Evolutionary conservation across 1,284 basidiomycete species (phyloP), one percentile per base, ranked within the genome.

Genomic region (Sparassis latifolia): DNA sequence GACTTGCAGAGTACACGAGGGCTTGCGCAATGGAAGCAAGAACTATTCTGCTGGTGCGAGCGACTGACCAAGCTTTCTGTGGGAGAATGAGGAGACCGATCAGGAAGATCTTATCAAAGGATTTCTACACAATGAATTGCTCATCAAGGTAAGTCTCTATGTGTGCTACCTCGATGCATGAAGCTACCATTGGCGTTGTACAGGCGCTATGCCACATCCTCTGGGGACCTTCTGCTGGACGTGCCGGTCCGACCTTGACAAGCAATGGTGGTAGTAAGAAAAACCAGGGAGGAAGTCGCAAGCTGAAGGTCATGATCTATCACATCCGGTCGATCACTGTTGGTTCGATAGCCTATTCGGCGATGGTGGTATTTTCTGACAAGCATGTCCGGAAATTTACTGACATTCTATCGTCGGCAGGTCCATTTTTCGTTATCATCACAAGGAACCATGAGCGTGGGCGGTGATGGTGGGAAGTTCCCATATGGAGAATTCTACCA

Each of bases 401-500:
- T 44, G 5, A 44, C 9, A 27, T 20, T 20, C 35, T 35, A 4
- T 47, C n/a, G 2, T 10, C 27, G 10, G 20, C 27, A 52, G 50
- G 41, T 52, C 1, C 50, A 52, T 37, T 48, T 38, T 10, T 20
- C 45, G 10, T n/a, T 52, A 5, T 33, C 20, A 45, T 47, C 50
- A 1, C 50, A 52, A 31, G 42, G 35, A 20, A 5, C 41, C 12
- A 43, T 52, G 20, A 9, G 33, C 10, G 45, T 35, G 3, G 46
- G 46, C 31, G 29, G 33, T 3, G 30, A 12, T 10, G 33, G 31
- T 9, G 46, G 46, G 5, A 48, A 35, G 28, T 52, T 42, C 40
- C 40, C 31, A 1, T 52, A 52, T 31, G 50, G 47, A 33, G 1
- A 31, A 5, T 52, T 48, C 45, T 48, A 52, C 27, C 45, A 52